Percentiles rank a stretch among this genome's conserved stretches.
Evolutionary conservation across 179 eudicot species (phyloP).

Genomic region (Heliamphora pulchella): DNA sequence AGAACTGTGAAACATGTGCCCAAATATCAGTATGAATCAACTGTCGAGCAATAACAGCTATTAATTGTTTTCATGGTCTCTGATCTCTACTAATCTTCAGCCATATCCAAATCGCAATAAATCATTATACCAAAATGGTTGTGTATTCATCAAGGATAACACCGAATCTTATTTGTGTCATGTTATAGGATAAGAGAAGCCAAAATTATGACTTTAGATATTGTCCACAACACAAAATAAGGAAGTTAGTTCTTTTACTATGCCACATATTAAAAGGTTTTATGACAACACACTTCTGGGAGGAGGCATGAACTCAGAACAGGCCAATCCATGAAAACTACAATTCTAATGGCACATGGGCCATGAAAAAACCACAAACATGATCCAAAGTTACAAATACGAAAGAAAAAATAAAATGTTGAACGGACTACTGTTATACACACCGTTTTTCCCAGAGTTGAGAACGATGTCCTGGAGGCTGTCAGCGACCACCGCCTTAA

Average conservation of each 20-base stretch:
- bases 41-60: background rate
- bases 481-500: constrained; percentile 79
- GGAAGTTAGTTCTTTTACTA: no score
- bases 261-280: background rate
- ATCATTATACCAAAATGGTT: background rate
- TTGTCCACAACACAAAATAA: background rate
- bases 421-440: constrained; percentile 1
- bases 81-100: background rate
- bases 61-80: background rate
- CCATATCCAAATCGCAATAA: no score
- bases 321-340: background rate
- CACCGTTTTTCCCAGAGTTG: constrained; percentile 76
- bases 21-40: constrained; percentile 7
- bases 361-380: background rate
- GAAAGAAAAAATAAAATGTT: background rate
- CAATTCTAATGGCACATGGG: background rate
- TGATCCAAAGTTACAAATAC: background rate
- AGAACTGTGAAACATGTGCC: constrained; percentile 35
- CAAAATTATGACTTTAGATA: background rate
- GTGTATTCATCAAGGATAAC: background rate
- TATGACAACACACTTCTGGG: background rate
- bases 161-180: background rate
- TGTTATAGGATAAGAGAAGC: background rate
- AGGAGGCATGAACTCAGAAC: background rate
- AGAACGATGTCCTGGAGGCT: constrained; percentile 60